These are phyloP conservation scores for Tulasnella calospora DNA, from an alignment of 768 basidiomycete species.

Conservation along the genomic window DNA sequence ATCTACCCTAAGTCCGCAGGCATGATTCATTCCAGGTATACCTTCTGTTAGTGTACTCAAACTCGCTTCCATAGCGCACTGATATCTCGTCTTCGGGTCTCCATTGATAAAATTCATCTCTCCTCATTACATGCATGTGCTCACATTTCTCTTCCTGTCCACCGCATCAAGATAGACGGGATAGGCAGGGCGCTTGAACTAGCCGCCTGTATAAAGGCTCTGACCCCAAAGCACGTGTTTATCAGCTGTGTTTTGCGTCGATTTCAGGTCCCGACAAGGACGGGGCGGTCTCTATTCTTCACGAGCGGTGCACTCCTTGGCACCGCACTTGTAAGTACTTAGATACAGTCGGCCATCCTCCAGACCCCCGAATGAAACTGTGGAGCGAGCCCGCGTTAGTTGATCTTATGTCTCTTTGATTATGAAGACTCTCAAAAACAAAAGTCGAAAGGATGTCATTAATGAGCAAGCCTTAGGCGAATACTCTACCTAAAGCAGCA, in stretches of 20 bases:
- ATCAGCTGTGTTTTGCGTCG: neutral
- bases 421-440: too few relatives aligned
- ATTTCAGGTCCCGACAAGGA: neutral
- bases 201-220: neutral
- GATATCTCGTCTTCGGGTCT: too few relatives aligned
- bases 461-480: too few relatives aligned
- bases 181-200: neutral
- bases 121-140: too few relatives aligned
- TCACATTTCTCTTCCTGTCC: too few relatives aligned
- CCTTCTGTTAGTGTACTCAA: too few relatives aligned
- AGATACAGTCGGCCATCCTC: neutral
- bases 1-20: neutral
- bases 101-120: too few relatives aligned
- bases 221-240: neutral
- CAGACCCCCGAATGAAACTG: neutral
- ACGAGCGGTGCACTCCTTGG: neutral
- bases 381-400: neutral
- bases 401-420: neutral
- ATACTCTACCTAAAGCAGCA: too few relatives aligned
- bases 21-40: too few relatives aligned
- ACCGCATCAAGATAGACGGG: too few relatives aligned
- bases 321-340: neutral
- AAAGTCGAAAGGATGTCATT: too few relatives aligned
- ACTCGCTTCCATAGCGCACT: too few relatives aligned
- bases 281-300: neutral